Percentiles rank a stretch among this genome's conserved stretches.
phyloP scores from a whole-genome alignment of 2,329 filamentous ascomycete species.

The Ophiostoma sp. region DNA sequence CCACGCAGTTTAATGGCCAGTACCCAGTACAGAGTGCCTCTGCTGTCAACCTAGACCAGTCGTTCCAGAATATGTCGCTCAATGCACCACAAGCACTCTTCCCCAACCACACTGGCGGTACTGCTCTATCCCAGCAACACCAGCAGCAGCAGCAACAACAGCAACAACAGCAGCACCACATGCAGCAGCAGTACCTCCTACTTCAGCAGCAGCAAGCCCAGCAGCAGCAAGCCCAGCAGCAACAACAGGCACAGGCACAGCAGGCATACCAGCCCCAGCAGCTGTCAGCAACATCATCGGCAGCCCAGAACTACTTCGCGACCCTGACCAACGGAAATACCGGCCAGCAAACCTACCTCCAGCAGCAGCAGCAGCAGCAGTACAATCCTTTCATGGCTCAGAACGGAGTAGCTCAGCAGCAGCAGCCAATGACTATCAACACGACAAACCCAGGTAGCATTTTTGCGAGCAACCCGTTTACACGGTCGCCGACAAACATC shows the following conservation, averaged over 20 bases:
- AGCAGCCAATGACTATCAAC: conserved; percentile 39
- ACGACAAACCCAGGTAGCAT: conserved; percentile 32
- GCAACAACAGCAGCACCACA: conserved; percentile 31
- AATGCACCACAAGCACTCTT: conserved; percentile 58
- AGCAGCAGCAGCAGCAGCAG: conserved; percentile 36
- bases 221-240: conserved; percentile 31
- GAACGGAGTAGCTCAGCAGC: conserved; percentile 16
- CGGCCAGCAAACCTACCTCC: conserved; percentile 26
- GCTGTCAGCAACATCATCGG: conserved; percentile 1
- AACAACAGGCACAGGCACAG: conserved; percentile 7
- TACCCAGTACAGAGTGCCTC: conserved; percentile 28
- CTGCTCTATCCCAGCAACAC: conserved; percentile 32
- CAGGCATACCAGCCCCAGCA: conserved; percentile 22
- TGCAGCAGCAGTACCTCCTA: conserved; percentile 11
- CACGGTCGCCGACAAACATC: conserved; percentile 45
- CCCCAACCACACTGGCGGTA: conserved; percentile 64
- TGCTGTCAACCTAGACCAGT: conserved; percentile 51
- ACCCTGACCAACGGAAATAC: neutral
- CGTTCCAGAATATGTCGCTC: conserved; percentile 71
- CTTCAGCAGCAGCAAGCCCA: conserved; percentile 42
- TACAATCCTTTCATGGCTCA: conserved; percentile 24
- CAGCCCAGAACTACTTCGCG: conserved; percentile 24
- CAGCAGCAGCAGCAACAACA: conserved; percentile 22
- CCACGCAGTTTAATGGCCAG: neutral
- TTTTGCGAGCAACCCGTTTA: conserved; percentile 45